phyloP scores from a whole-genome alignment of 306 rosid genomes.

The Luffa acutangula region DNA sequence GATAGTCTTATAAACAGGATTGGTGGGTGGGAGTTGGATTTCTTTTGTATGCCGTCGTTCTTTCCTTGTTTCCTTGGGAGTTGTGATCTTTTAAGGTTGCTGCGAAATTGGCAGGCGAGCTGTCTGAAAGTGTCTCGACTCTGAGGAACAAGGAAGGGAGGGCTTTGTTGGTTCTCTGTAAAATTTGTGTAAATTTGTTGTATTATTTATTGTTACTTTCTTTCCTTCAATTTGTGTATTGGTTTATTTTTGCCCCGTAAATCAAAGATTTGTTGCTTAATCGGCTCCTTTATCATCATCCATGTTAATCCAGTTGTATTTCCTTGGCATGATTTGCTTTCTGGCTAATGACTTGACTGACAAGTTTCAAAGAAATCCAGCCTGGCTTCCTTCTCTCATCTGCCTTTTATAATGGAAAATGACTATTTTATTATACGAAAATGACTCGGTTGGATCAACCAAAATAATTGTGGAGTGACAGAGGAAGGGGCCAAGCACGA shows the following conservation, averaged over 20 bases:
- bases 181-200: conserved; percentile 30
- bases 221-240: neutral
- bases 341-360: neutral
- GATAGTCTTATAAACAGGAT: conserved; percentile 4
- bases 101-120: conserved; percentile 5
- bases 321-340: neutral
- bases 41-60: conserved; percentile 15
- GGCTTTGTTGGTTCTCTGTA: conserved; percentile 17
- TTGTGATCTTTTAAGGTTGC: conserved; percentile 7
- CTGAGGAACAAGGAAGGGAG: conserved; percentile 5
- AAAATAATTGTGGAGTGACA: neutral
- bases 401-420: neutral
- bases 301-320: neutral
- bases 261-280: neutral
- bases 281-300: neutral
- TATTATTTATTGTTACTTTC: neutral
- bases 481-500: too few species aligned
- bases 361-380: neutral
- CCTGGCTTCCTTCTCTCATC: neutral
- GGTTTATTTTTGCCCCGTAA: neutral
- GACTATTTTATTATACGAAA: neutral
- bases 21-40: conserved; percentile 13
- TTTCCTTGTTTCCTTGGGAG: neutral
- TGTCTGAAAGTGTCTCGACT: conserved; percentile 11
- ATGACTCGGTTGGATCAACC: neutral